Evolutionary conservation across 2,329 filamentous ascomycete species (phyloP), one percentile per base, ranked within the genome.

Genomic region (Lomentospora prolificans): DNA sequence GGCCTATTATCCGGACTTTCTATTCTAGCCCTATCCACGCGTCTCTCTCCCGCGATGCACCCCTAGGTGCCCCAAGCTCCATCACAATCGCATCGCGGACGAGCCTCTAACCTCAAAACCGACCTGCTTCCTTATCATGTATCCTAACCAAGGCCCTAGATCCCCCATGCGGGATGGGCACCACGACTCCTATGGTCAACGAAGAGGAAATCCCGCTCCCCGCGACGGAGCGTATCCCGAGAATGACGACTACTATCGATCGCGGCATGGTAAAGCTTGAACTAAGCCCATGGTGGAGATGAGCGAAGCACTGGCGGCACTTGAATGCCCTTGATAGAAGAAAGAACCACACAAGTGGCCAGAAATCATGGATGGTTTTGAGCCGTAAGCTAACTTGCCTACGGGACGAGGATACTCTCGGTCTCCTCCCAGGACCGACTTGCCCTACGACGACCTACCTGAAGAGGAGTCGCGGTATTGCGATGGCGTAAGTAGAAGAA

Each of bases 221-320:
- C 61, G 55, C 36, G 62, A 60, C 51, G 55, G 58, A 58, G 61
- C 60, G 57, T 58, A 65, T 53, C 58, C 61, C 58, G 59, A 65
- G 60, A 61, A 60, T 64, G 66, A 70, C 64, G 69, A 72, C 62
- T 68, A 70, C 67, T 67, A 71, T 64, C 73, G 69, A 69, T 70
- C 72, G 70, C 71, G 74, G 72, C 75, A 78, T 72, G 75, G 72
- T 75, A 75, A 75, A 73, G 65, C 58, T 48, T 55, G 53, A 55
- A 51, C 48, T 31, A 14, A 51, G 53, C 53, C 53, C 53, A 46
- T 54, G 53, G 53, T 9, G 27, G 53, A 36, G 53, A 56, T 56
- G 27, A 6, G 17, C 25, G 46, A 28, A 55, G 48, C 31, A 25
- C n/a, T 28, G n/a, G 28, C 36, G 46, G 36, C 53, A 55, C 41